phyloP scores from a whole-genome alignment of 2,329 filamentous ascomycete genomes.

The Podosphaera xanthii region DNA sequence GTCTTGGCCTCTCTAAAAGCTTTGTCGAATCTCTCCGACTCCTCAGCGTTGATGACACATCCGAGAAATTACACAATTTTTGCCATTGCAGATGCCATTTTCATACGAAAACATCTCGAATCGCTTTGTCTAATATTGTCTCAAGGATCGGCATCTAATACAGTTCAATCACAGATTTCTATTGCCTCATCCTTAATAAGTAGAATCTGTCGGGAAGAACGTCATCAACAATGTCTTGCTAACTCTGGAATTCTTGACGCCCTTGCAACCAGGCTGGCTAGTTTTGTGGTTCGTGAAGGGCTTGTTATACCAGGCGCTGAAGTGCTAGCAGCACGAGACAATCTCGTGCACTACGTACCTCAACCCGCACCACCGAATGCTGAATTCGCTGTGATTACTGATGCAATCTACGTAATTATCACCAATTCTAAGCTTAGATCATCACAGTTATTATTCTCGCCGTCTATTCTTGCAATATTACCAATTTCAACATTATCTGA shows the following conservation, averaged over 20 bases:
- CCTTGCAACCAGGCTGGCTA: conserved; percentile 50
- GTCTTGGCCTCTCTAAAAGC: conserved; percentile 52
- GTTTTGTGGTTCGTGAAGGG: conserved; percentile 43
- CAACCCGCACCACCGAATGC: conserved; percentile 33
- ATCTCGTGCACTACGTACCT: conserved; percentile 34
- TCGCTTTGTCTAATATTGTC: conserved; percentile 43
- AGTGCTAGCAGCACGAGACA: conserved; percentile 27
- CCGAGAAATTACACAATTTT: conserved; percentile 24
- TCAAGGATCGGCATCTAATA: conserved; percentile 27
- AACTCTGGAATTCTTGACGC: conserved; percentile 55
- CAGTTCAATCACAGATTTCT: conserved; percentile 36
- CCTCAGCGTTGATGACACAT: conserved; percentile 31
- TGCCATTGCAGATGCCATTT: conserved; percentile 40
- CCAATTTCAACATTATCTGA: conserved; percentile 27
- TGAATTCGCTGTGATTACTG: conserved; percentile 46
- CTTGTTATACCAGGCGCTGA: conserved; percentile 45
- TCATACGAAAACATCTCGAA: conserved; percentile 35
- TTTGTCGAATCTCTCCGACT: conserved; percentile 47
- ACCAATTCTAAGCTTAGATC: conserved; percentile 59
- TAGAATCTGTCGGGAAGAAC: conserved; percentile 41
- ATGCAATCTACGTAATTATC: conserved; percentile 56
- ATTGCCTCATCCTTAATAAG: conserved; percentile 34
- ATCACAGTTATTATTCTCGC: conserved; percentile 45
- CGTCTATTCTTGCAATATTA: conserved; percentile 45
- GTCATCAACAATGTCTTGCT: conserved; percentile 47